These are phyloP conservation scores for Cyberlindnera mycetangii DNA, from an alignment of 805 yeast species.

Conservation along the genomic window DNA sequence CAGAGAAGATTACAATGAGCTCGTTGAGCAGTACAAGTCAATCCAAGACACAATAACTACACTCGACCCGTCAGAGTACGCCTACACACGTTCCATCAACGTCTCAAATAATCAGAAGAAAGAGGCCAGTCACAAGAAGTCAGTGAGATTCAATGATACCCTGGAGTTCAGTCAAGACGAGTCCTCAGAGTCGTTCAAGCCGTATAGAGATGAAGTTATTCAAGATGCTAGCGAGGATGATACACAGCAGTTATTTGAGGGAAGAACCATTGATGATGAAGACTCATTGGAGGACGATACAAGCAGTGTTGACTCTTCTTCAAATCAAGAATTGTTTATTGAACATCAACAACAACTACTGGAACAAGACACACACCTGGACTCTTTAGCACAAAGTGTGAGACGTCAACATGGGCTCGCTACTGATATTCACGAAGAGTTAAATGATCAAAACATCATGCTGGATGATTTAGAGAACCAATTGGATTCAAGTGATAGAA, in stretches of 20 bases:
- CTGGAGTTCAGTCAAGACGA: conserved; percentile 17
- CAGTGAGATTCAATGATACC: conserved; percentile 29
- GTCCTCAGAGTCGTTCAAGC: conserved; percentile 10
- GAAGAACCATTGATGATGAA: conserved; percentile 12
- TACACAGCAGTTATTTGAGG: conserved; percentile 17
- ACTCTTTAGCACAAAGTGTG: conserved; percentile 40
- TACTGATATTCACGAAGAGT: conserved; percentile 43
- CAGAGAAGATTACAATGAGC: conserved; percentile 27
- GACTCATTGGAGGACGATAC: conserved; percentile 6
- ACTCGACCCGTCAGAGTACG: conserved; percentile 19
- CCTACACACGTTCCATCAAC: conserved; percentile 16
- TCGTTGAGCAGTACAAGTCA: conserved; percentile 22
- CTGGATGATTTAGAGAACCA: conserved; percentile 49
- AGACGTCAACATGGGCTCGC: conserved; percentile 44
- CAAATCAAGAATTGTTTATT: conserved; percentile 36
- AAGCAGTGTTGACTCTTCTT: conserved; percentile 15
- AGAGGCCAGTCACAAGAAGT: conserved; percentile 20
- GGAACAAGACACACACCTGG: conserved; percentile 44
- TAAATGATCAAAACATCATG: conserved; percentile 45
- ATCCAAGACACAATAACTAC: conserved; percentile 13
- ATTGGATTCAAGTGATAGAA: conserved; percentile 40
- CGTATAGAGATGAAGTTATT: conserved; percentile 22
- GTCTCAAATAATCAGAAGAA: conserved; percentile 5
- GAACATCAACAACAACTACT: conserved; percentile 47
- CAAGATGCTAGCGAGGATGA: conserved; percentile 8